Evolutionary conservation across 2,329 filamentous ascomycete species (phyloP), one percentile per base, ranked within the genome.

Genomic region (Periconia macrospinosa): DNA sequence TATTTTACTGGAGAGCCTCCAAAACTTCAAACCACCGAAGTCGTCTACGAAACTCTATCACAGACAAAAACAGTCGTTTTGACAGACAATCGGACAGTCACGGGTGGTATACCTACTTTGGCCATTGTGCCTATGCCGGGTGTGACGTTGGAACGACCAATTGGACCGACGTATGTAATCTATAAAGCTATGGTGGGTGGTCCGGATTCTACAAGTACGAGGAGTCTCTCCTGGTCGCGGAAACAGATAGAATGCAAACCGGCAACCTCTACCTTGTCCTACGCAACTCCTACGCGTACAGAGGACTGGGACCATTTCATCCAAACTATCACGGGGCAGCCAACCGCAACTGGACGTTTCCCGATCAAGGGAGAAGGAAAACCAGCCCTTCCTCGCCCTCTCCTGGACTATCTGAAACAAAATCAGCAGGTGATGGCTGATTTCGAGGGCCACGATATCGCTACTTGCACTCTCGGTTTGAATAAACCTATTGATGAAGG

Each of bases 91-190:
- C 30, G 60, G 18, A 56, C 59, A 1, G 61, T 68, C 18, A 64
- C 61, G 9, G 55, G 61, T 14, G 60, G 59, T 1, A 59, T 63
- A 13, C 67, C 67, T 1, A 45, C 53, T 2, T 71, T 72, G 37
- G 58, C 49, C 1, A 49, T 68, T 20, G 35, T 55, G 11, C 61
- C 64, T 2, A 60, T 63, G 5, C 3, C 50, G 50, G 30, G 66
- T 52, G 37, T 52, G 56, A 27, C 49, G 7, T 37, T 57, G 14
- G 48, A 51, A 14, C 23, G 58, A 19, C 52, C 60, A 11, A 63
- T 62, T 19, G 69, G 68, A 1, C 65, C 67, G 6, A 70, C 66
- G 1, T 73, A 71, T 50, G 57, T 73, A 1, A 59, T 68, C 9
- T 73, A 71, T 49, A 62, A 63, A 14, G 50, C 58, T 17, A 35